These are phyloP conservation scores for Funneliformis caledonium DNA, from an alignment of 371 early-diverging fungal species.

Conservation along the genomic window DNA sequence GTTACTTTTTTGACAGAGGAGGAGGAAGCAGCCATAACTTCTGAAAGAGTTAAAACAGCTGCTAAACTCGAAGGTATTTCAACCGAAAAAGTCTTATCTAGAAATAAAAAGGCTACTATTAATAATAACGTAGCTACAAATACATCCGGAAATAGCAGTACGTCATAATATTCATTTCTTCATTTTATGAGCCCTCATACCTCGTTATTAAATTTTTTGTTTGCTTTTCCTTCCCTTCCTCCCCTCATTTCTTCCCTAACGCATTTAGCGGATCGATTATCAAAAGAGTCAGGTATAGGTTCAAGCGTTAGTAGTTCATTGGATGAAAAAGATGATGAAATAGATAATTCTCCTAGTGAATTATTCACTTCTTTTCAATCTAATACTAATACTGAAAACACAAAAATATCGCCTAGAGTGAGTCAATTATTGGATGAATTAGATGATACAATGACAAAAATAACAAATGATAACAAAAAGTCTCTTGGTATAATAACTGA, in stretches of 20 bases:
- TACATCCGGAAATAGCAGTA: neutral
- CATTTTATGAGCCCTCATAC: neutral
- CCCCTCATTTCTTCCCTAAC: neutral
- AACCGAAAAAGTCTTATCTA: neutral
- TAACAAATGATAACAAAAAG: slow-evolving; percentile 17
- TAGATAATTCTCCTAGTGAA: neutral
- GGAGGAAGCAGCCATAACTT: neutral
- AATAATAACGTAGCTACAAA: neutral
- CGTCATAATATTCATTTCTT: neutral
- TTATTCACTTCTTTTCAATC: neutral
- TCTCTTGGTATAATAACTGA: slow-evolving; percentile 32
- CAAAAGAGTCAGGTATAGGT: slow-evolving; percentile 36
- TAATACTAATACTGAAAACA: neutral
- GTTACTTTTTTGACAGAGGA: neutral
- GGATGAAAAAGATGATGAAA: slow-evolving; percentile 13
- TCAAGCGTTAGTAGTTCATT: slow-evolving; percentile 30
- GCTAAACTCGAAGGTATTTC: slow-evolving; percentile 18
- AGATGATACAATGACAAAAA: slow-evolving; percentile 2
- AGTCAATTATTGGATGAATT: slow-evolving; percentile 29
- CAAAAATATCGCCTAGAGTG: slow-evolving; percentile 7
- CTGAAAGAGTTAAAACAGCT: slow-evolving; percentile 19
- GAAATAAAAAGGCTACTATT: neutral
- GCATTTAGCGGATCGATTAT: slow-evolving; percentile 12
- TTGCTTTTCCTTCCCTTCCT: neutral
- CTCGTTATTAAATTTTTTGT: neutral